A percentile compares a stretch with the other conserved stretches of the same genome.
These are phyloP conservation scores for Trichoderma pleuroti DNA, from an alignment of 2,329 filamentous ascomycete genomes.

Conservation along the genomic window DNA sequence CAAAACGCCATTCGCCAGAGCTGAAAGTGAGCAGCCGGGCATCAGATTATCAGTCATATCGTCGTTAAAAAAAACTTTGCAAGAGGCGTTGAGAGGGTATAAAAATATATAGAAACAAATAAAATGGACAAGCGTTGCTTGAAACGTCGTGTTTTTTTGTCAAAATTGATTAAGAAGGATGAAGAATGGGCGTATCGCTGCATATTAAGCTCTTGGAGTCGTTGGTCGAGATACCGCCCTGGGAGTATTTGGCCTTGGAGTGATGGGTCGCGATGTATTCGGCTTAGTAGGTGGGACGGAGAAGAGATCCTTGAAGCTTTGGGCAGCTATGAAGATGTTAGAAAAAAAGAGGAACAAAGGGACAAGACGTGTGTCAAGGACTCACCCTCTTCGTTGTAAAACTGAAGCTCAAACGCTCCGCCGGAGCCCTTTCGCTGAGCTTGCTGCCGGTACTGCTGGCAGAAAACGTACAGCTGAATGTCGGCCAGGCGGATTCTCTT, in stretches of 20 bases:
- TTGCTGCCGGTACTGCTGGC: conserved; percentile 51
- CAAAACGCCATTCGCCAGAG: not conserved
- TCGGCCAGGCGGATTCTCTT: conserved; percentile 51
- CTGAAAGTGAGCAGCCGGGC: not conserved
- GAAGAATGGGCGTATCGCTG: not conserved
- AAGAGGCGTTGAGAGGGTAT: not conserved
- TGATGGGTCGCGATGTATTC: conserved; percentile 14
- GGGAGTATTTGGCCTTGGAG: not conserved
- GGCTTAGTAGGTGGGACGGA: conserved; percentile 21
- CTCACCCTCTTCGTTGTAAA: conserved; percentile 42
- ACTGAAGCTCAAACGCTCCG: conserved; percentile 51
- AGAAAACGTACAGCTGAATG: conserved; percentile 58
- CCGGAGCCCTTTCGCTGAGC: conserved; percentile 47
- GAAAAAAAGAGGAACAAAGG: not conserved
- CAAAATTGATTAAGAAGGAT: not conserved
- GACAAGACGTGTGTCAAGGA: not conserved
- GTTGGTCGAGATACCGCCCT: not conserved
- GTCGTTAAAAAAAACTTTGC: not conserved
- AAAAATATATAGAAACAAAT: not conserved
- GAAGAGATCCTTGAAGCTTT: conserved; percentile 43
- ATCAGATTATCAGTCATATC: not conserved
- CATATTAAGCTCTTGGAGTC: conserved; percentile 8
- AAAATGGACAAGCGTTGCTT: not conserved
- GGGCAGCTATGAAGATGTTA: conserved; percentile 28
- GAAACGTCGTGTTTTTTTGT: not conserved